Evolutionary conservation across 2,329 filamentous ascomycete species (phyloP), one percentile per base, ranked within the genome.

Genomic region (Lasiodiplodia citricola): DNA sequence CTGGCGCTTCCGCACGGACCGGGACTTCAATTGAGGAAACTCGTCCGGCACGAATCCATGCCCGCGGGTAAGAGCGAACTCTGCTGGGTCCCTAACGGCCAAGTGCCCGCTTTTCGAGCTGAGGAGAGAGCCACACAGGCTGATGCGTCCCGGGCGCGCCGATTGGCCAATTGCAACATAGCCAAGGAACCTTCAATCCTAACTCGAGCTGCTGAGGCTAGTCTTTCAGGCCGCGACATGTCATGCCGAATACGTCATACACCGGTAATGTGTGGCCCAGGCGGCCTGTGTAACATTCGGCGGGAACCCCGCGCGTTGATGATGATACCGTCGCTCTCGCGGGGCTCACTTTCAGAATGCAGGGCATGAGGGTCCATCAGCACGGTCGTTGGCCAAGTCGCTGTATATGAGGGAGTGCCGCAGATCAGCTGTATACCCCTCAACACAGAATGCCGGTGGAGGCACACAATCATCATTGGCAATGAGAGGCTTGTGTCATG

Each of bases 1-100:
- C 56, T 51, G 47, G 51, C 4, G 21, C 28, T 23, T 44, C 11
- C 41, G 66, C 66, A 68, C 56, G 47, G 66, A 11, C 66, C 66
- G 37, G 6, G 31, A 7, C 28, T 51, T 3, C 21, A 23, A 14
- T 47, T 47, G 21, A 16, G 47, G 60, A 50, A 21, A 31, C 31
- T 38, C 7, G 58, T 25, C 58, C 50, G 58, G 16, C 44, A 10
- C 25, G 28, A n/a, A 11, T 31, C 10, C 37, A 47, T 52, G 44
- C 60, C 60, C 60, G 28, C 47, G 60, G 47, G 25, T 31, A 5
- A 35, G 8, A 23, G n/a, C n/a, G 18, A 57, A 31, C 38, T 47
- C 60, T 52, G 60, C 25, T 52, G 23, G 16, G 25, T 38, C 47
- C 47, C 4, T 10, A 51, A 47, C n/a, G 13, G 21, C 56, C 35